Evolutionary conservation across 202 grass and related monocot species (phyloP), one percentile per base, ranked within the genome.

Genomic region (Musa balbisiana): DNA sequence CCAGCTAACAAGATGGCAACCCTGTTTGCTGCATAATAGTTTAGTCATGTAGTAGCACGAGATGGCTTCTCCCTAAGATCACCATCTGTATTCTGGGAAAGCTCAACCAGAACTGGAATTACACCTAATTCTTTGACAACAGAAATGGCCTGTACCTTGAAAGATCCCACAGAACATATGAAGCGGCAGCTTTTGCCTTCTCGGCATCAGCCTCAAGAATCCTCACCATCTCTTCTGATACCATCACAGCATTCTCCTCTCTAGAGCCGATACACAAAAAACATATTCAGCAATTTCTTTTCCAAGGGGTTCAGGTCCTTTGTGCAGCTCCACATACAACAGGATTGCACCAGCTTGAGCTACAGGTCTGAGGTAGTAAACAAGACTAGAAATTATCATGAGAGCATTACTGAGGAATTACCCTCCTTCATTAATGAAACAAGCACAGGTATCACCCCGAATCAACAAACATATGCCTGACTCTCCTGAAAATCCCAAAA

Each of bases 281-380:
- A 64, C 76, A 68, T 78, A 64, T 55, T 69, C 76, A 12, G 76
- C 76, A 2, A 78, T 69, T 55, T 78, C 76, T 78, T 78, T 78
- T 43, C 76, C 76, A 20, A 68, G 76, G n/a, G 64, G 51, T 69
- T 69, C 64, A 22, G 63, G 19, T 43, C 64, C 64, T 78, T 56
- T 53, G 11, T 56, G 64, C 21, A 78, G 52, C 16, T 69, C 76
- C 4, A 78, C 52, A 49, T 78, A 78, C 23, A 69, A 71, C 13
- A 67, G 67, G 8, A 80, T 72, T 10, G 67, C 67, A n/a, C 67
- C 78, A 52, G 54, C 52, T 60, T 72, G 67, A 51, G 29, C 67
- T 25, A 52, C 67, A 2, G n/a, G 55, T n/a, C 27, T 56, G 19
- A 80, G 67, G 50, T 72, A 62, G 26, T 62, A 53, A 50, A 80